Conservation (phyloP, 2,329 filamentous ascomycete species). For the Ceratocystis albifundus region DNA sequence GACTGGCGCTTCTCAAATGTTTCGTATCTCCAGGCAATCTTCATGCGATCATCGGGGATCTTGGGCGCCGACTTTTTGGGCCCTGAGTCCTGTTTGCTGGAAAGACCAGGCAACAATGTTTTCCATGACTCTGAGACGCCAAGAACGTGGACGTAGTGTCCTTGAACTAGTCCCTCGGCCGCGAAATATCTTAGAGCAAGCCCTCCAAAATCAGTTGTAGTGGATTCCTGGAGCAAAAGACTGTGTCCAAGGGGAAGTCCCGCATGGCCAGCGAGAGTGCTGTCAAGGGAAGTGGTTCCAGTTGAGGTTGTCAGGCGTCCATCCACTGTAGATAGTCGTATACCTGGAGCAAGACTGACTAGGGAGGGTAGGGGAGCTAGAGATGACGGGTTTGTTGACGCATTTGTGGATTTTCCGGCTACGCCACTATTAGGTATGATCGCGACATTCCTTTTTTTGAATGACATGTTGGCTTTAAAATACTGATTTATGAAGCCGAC, state of each 20-base stretch:
- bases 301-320: conserved; percentile 84
- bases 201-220: conserved; percentile 87
- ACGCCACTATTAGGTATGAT: conserved; percentile 31
- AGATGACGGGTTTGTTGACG: conserved; percentile 28
- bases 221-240: conserved; percentile 72
- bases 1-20: conserved; percentile 58
- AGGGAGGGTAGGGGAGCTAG: conserved; percentile 27
- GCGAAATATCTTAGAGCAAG: conserved; percentile 78
- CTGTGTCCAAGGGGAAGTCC: conserved; percentile 73
- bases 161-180: conserved; percentile 84
- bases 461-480: conserved; percentile 39
- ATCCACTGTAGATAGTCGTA: conserved; percentile 78
- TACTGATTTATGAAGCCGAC: background rate
- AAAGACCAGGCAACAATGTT: conserved; percentile 67
- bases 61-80: background rate
- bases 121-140: conserved; percentile 72
- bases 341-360: conserved; percentile 31
- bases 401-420: conserved; percentile 24
- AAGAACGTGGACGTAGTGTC: conserved; percentile 76
- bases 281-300: conserved; percentile 74
- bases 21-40: conserved; percentile 98
- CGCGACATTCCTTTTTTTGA: conserved; percentile 46
- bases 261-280: conserved; percentile 71
- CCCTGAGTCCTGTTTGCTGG: conserved; percentile 14
- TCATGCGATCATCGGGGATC: conserved; percentile 57